Conservation (phyloP, 768 basidiomycete genomes). For the Suillus weaverae region DNA sequence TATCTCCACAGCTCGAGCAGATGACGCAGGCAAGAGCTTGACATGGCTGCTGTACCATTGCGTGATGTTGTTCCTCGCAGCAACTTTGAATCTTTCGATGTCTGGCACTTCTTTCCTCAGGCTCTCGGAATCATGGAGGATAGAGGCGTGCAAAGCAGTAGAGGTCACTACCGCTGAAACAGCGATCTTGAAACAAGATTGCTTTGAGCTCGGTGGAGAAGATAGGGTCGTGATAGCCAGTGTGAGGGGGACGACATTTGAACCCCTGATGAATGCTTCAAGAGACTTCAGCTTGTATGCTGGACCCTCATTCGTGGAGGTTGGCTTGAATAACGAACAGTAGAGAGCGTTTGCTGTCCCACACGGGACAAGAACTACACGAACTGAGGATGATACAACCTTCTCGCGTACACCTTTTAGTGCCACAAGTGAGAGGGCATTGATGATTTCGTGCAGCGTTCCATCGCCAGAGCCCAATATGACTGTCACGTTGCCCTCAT, state of each 20-base stretch:
- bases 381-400: conserved; percentile 26
- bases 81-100: conserved; percentile 84
- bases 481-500: conserved; percentile 40
- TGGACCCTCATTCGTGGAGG: conserved; percentile 22
- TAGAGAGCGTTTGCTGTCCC: conserved; percentile 96
- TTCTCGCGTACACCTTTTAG: conserved; percentile 21
- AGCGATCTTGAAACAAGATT: conserved; percentile 26
- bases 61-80: conserved; percentile 72
- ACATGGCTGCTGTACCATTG: conserved; percentile 68
- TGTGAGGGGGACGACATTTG: conserved; percentile 43
- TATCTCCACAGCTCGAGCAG: conserved; percentile 45
- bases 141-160: conserved; percentile 80
- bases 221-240: conserved; percentile 53
- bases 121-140: conserved; percentile 78
- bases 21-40: conserved; percentile 51
- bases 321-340: conserved; percentile 68
- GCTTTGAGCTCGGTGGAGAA: conserved; percentile 28
- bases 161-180: conserved; percentile 85
- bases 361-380: conserved; percentile 61
- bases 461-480: conserved; percentile 87
- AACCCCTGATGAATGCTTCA: conserved; percentile 46
- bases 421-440: conserved; percentile 43
- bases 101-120: conserved; percentile 71
- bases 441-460: conserved; percentile 87
- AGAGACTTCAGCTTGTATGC: conserved; percentile 57